Evolutionary conservation across 2,329 filamentous ascomycete genomes (phyloP).

Genomic region (Sclerotiophoma versabilis): DNA sequence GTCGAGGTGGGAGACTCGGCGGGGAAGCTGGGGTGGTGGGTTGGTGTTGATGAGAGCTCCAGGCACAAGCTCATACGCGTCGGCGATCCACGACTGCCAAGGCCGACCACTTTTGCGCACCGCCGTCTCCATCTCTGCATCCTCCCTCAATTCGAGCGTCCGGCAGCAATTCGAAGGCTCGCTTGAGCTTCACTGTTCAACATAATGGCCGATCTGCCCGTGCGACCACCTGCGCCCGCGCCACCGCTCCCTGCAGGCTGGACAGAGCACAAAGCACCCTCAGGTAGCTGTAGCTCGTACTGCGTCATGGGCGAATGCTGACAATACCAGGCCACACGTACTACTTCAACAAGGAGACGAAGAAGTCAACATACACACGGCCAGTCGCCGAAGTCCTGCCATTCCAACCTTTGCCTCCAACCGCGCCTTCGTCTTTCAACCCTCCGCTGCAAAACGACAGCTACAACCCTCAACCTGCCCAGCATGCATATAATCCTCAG

Average conservation of each 20-base stretch:
- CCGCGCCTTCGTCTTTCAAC: conserved; percentile 16
- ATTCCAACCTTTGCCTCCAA: conserved; percentile 1
- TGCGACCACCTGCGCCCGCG: conserved; percentile 40
- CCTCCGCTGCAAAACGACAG: conserved; percentile 31
- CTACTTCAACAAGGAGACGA: conserved; percentile 83
- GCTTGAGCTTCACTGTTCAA: not conserved
- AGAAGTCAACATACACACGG: conserved; percentile 85
- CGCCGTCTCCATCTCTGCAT: conserved; percentile 1
- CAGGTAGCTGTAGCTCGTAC: conserved; percentile 56
- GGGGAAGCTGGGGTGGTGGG: conserved; percentile 32
- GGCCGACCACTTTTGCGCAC: conserved; percentile 39
- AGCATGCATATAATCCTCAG: conserved; percentile 46
- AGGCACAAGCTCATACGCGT: conserved; percentile 48
- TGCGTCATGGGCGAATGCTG: conserved; percentile 29
- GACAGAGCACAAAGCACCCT: conserved; percentile 92
- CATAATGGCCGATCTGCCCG: conserved; percentile 40
- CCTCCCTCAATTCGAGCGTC: not conserved
- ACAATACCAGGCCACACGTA: conserved; percentile 73
- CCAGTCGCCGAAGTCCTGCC: conserved; percentile 54
- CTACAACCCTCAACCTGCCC: conserved; percentile 54
- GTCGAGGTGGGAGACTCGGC: conserved; percentile 20
- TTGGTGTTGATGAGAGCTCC: conserved; percentile 45
- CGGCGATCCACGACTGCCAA: conserved; percentile 37
- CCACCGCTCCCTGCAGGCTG: conserved; percentile 78
- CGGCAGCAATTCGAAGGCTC: not conserved